These are phyloP conservation scores for Nidularia sp. DNA, from an alignment of 768 basidiomycete species.

Conservation along the genomic window DNA sequence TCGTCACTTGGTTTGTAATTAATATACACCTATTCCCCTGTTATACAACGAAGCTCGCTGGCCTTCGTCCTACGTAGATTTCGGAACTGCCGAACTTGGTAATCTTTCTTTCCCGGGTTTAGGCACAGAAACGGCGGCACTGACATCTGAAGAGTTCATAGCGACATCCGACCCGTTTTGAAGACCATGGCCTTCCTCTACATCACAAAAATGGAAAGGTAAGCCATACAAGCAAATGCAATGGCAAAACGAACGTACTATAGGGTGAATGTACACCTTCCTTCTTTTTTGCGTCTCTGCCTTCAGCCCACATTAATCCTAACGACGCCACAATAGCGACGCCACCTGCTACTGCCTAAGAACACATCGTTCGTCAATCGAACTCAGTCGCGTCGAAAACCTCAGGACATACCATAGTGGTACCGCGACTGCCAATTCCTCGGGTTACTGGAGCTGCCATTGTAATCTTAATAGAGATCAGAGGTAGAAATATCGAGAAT, in stretches of 20 bases:
- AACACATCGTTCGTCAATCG: not conserved
- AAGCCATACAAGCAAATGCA: no score
- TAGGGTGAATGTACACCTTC: slow-evolving; percentile 27
- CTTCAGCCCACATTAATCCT: slow-evolving; percentile 26
- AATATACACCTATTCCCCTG: no score
- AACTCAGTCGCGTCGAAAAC: no score
- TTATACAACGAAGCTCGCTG: no score
- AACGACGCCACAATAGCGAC: slow-evolving; percentile 19
- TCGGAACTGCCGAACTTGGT: not conserved
- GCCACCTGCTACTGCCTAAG: slow-evolving; percentile 25
- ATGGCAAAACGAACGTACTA: slow-evolving; percentile 13
- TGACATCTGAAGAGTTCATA: slow-evolving; percentile 35
- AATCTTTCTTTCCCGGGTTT: slow-evolving; percentile 24
- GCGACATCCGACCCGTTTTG: slow-evolving; percentile 21
- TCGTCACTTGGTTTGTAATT: no score
- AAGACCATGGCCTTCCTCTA: not conserved
- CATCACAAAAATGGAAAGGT: no score
- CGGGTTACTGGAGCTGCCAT: slow-evolving; percentile 3
- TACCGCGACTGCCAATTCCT: slow-evolving; percentile 11
- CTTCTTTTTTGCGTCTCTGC: slow-evolving; percentile 24
- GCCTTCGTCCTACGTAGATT: no score
- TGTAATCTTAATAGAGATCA: not conserved
- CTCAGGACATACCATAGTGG: slow-evolving; percentile 10
- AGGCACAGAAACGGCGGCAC: slow-evolving; percentile 29
- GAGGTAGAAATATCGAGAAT: no score